A percentile compares a stretch with the other conserved stretches of the same genome.
Evolutionary conservation across 2,329 filamentous ascomycete genomes (phyloP).

Genomic region (Cercospora canescens): DNA sequence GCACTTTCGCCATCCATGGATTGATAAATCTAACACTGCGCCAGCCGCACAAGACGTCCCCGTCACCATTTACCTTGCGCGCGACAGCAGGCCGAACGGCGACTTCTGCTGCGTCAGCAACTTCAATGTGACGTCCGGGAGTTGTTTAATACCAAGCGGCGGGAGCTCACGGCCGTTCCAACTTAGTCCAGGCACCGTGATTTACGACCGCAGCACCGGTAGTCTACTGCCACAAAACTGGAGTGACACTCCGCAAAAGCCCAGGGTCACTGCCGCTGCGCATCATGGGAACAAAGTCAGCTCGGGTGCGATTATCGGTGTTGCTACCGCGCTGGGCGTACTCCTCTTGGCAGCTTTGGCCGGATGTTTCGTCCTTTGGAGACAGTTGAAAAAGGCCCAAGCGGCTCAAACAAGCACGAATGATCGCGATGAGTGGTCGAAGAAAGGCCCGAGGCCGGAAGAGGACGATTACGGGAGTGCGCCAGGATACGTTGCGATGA

Average conservation of each 20-base stretch:
- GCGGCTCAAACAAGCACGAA: slow-evolving; percentile 29
- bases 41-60: background rate
- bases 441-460: background rate
- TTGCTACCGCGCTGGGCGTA: slow-evolving; percentile 17
- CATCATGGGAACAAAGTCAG: background rate
- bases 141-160: slow-evolving; percentile 6
- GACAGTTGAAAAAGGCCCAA: slow-evolving; percentile 10
- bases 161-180: slow-evolving; percentile 11
- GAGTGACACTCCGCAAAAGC: background rate
- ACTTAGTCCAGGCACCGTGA: slow-evolving; percentile 13
- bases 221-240: slow-evolving; percentile 12
- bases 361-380: slow-evolving; percentile 15
- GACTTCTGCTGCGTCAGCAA: slow-evolving; percentile 17
- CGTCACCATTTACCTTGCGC: slow-evolving; percentile 16
- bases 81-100: slow-evolving; percentile 15
- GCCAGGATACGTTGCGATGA: background rate
- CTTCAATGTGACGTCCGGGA: slow-evolving; percentile 14
- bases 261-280: background rate
- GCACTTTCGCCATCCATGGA: background rate
- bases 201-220: slow-evolving; percentile 20
- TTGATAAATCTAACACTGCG: background rate
- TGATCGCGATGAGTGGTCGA: background rate
- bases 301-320: slow-evolving; percentile 12
- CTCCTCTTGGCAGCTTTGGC: slow-evolving; percentile 17
- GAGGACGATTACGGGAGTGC: background rate